Evolutionary conservation across 2,329 filamentous ascomycete species (phyloP).

Genomic region (Cryoendolithus antarcticus): DNA sequence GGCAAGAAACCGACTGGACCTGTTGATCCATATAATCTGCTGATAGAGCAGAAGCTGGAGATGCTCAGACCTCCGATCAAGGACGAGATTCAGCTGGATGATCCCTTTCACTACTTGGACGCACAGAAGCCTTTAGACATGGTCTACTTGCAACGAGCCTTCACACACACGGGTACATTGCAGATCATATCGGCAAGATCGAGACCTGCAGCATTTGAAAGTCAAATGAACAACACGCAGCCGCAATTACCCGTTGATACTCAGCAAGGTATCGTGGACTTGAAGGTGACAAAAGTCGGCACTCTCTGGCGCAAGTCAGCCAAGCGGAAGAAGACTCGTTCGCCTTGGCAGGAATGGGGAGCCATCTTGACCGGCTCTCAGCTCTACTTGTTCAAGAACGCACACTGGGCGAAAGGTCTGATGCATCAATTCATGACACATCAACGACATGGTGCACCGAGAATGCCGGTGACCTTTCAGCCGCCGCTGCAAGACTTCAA

Average conservation of each 20-base stretch:
- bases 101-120: slow-evolving; percentile 80
- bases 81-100: slow-evolving; percentile 85
- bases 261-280: slow-evolving; percentile 86
- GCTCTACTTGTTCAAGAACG: slow-evolving; percentile 91
- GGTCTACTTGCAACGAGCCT: slow-evolving; percentile 70
- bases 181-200: slow-evolving; percentile 93
- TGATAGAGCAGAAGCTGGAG: slow-evolving; percentile 80
- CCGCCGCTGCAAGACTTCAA: slow-evolving; percentile 87
- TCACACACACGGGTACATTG: slow-evolving; percentile 80
- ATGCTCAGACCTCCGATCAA: slow-evolving; percentile 71
- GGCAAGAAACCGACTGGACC: slow-evolving; percentile 53
- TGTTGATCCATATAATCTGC: slow-evolving; percentile 88
- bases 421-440: slow-evolving; percentile 81
- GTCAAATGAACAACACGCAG: slow-evolving; percentile 36
- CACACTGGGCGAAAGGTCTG: slow-evolving; percentile 79
- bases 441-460: slow-evolving; percentile 62
- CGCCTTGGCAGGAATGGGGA: slow-evolving; percentile 98
- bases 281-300: slow-evolving; percentile 94
- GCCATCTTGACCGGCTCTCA: slow-evolving; percentile 93
- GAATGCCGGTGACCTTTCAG: slow-evolving; percentile 73
- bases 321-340: slow-evolving; percentile 89
- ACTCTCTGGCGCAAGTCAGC: slow-evolving; percentile 86
- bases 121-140: slow-evolving; percentile 66
- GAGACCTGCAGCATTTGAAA: slow-evolving; percentile 88
- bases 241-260: slow-evolving; percentile 53